Evolutionary conservation across 805 yeast genomes (phyloP).

Genomic region (Suhomyces canberraensis): DNA sequence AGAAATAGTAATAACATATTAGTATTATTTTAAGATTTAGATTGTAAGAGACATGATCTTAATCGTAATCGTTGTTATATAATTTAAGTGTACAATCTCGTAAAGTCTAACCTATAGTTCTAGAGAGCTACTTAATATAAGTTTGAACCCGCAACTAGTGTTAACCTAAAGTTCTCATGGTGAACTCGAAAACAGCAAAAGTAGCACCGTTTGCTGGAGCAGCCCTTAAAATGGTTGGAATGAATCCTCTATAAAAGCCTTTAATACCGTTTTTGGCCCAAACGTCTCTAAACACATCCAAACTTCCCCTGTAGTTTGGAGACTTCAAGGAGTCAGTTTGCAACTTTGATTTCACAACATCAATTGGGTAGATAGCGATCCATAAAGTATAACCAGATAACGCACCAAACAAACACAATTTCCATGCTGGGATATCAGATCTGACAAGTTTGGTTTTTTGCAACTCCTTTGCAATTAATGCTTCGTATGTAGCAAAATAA

Average conservation of each 20-base stretch:
- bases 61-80: too few relatives aligned
- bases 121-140: too few relatives aligned
- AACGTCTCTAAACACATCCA: constrained; percentile 58
- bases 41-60: too few relatives aligned
- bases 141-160: too few relatives aligned
- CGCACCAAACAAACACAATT: constrained; percentile 84
- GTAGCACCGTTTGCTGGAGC: constrained; percentile 99
- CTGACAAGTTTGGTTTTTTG: constrained; percentile 44
- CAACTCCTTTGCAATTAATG: constrained; percentile 68
- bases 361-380: constrained; percentile 82
- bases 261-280: constrained; percentile 57
- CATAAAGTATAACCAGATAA: constrained; percentile 88
- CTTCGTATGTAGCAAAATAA: constrained; percentile 89
- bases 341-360: constrained; percentile 84
- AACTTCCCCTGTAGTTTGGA: constrained; percentile 57
- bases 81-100: too few relatives aligned
- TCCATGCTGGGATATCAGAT: constrained; percentile 81
- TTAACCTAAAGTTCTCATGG: constrained; percentile 62
- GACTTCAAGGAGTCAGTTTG: constrained; percentile 61
- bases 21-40: neutral
- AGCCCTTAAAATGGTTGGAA: constrained; percentile 91
- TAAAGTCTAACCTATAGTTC: too few relatives aligned
- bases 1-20: neutral
- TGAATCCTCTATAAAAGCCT: constrained; percentile 88
- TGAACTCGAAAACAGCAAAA: constrained; percentile 86